These are phyloP conservation scores for Silene coronaria DNA, from an alignment of 179 eudicot genomes.

Conservation along the genomic window DNA sequence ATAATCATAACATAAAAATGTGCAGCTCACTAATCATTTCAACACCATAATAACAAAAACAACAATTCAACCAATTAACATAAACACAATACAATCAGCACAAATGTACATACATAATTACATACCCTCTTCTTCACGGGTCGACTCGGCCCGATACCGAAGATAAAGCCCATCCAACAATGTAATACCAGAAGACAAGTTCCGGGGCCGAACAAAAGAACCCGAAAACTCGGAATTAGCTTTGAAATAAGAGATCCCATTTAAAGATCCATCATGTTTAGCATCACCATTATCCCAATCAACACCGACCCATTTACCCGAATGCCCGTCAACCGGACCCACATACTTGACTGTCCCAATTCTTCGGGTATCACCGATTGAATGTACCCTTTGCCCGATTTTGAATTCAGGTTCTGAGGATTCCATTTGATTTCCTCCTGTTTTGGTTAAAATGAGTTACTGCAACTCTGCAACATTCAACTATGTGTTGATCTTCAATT, in stretches of 20 bases:
- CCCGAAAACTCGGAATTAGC: constrained; percentile 50
- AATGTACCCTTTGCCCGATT: constrained; percentile 70
- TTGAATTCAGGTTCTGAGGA: constrained; percentile 33
- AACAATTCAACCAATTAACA: no score
- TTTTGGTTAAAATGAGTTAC: neutral
- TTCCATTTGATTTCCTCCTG: constrained; percentile 17
- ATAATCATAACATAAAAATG: neutral
- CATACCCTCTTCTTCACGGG: constrained; percentile 77
- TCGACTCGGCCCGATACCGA: constrained; percentile 54
- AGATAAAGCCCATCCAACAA: constrained; percentile 55
- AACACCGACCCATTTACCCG: constrained; percentile 82
- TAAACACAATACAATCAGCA: neutral
- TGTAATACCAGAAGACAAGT: constrained; percentile 56
- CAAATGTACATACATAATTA: neutral
- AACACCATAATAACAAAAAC: neutral
- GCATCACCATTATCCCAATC: constrained; percentile 84
- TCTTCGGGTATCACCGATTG: constrained; percentile 41
- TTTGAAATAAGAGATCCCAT: constrained; percentile 67
- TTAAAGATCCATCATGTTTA: constrained; percentile 79
- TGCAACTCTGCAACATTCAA: no score
- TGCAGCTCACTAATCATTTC: neutral
- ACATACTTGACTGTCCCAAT: constrained; percentile 72
- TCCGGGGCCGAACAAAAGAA: constrained; percentile 59
- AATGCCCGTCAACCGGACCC: constrained; percentile 62
- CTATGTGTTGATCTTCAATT: no score